Base-by-base conservation (phyloP, 805 yeast genomes). In the Teunomyces funiuensis region DNA sequence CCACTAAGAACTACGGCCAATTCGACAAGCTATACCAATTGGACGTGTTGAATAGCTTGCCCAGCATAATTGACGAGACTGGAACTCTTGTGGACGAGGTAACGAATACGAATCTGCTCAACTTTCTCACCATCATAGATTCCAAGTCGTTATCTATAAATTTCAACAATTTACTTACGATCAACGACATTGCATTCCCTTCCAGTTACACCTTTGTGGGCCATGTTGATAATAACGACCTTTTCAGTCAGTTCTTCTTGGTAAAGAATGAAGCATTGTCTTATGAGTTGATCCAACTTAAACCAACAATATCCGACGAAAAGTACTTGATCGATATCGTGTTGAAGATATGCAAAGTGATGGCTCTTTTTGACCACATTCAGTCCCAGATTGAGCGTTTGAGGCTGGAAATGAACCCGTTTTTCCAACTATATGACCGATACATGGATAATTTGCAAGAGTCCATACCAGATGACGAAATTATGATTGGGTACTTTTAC, bases 391-490 rank as follows among this genome's bases (percentile, higher is more conserved):
- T 65, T 2, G 22, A 36, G 2, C 26, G 36, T 5, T 38, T 65
- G 7, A 40, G 47, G 4, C 39, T 40, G 3, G 66, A 62, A 37
- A 45, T 60, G 3, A 50, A 42, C 10, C 57, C 60, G 5, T 66
- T 60, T 42, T 42, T 63, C 8, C 34, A 44, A 2, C 41, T 59
- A 2, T 55, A 55, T 26, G 73, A 69, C 40, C 46, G 71, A 10
- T 59, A 66, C 42, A 43, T 69, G 20, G 45, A 61, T 7, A 69
- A 69, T 36, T 55, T 60, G 36, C 54, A 51, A 31, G 71, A 66
- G 37, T 47, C 60, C 7, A 28, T 65, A 1, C 48, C 44, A 8
- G 53, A 41, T 8, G 45, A 41, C 22, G 41, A 38, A 6, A 37
- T 19, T 14, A 49, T 64, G 14, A 37, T 46, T 11, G 38, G 46